Evolutionary conservation across 176 grass and related monocot genomes (phyloP), one percentile per base, ranked within the genome.

Genomic region (Thalia dealbata): DNA sequence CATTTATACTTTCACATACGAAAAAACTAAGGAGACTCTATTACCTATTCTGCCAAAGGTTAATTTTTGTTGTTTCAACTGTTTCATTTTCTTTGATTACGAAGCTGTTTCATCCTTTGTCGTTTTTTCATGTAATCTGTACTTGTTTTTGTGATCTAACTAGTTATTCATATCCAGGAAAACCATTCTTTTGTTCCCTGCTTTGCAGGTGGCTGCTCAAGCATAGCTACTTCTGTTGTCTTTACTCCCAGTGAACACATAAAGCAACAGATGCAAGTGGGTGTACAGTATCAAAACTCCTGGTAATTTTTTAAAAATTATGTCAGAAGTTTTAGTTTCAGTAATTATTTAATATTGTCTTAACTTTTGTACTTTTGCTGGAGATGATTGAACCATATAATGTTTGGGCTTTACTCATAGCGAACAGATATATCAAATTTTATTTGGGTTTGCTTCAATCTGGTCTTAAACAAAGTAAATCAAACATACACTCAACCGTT

Each of bases 201-300:
- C 42, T 79, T 84, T 65, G 89, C 89, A 60, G 93, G 93, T 82
- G 93, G 84, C 56, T 90, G 89, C 79, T 96, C 93, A 78, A 96
- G 93, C 69, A 64, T 96, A 80, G 93, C 93, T 78, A 96, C 93
- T 67, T 96, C 93, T 61, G 83, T 96, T 51, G 50, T 92, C 79
- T 96, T 96, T 88, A 96, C 93, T 73, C 93, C 93, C 59, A 92
- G 89, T 9, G 93, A 96, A 84, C 88, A 84, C 74, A 96, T 96
- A 86, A 96, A 96, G 78, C 93, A 96, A 78, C 93, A 96, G 56
- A 87, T 96, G 89, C 93, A 96, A 92, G 80, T 96, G 35, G 87
- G 87, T 76, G 84, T 83, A 15, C 84, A 81, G 26, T 90, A 96
- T 87, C 75, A 88, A 69, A 96, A 90, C 79, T 88, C 81, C 84